Evolutionary conservation across 75 land plant genomes (phyloP), one percentile per base, ranked within the genome.

Genomic region (Cunninghamia lanceolata): DNA sequence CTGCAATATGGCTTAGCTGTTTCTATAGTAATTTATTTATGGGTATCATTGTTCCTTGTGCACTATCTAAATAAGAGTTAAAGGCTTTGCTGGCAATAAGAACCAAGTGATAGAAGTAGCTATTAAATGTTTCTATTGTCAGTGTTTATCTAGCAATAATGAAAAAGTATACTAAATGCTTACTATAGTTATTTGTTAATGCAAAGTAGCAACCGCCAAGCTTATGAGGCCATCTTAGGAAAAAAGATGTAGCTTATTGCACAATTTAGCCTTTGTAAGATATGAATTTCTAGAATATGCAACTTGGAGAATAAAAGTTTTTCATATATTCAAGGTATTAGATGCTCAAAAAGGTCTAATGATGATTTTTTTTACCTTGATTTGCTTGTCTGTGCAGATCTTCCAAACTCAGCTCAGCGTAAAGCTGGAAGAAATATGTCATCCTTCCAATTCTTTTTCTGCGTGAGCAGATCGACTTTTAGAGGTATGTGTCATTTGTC

Each of bases 401-500:
- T 89, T 91, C 93, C 96, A 53, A 94, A 89, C 85, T 96, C 98
- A 32, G 95, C 99, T 5, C 71, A 86, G 84, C 93, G 99, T 39
- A 98, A 98, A 88, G 93, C 98, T 36, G 63, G 76, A 63, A 91
- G 96, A 81, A 88, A 91, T 36, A 50, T 95, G 89, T 91, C 99
- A 46, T 84, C 86, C 45, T 3, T 30, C 14, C 79, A 93, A 13
- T 91, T 91, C 88, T 89, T 95, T 68, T 84, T 86, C 38, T 85
- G 93, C 82, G 95, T 98, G 54, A 86, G 91, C 89, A 91, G 87
- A 85, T 93, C 98, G 85, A 98, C 99, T 36, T 92, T 95, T 63
- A 90, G 96, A 95, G 99, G 99, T 98, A 36, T 74, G 82, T 45
- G 30, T 80, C 42, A 13, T 80, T 80, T 14, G 14, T 80, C 21